These are phyloP conservation scores for Sarocladium oryzae DNA, from an alignment of 2,329 filamentous ascomycete genomes.

Conservation along the genomic window DNA sequence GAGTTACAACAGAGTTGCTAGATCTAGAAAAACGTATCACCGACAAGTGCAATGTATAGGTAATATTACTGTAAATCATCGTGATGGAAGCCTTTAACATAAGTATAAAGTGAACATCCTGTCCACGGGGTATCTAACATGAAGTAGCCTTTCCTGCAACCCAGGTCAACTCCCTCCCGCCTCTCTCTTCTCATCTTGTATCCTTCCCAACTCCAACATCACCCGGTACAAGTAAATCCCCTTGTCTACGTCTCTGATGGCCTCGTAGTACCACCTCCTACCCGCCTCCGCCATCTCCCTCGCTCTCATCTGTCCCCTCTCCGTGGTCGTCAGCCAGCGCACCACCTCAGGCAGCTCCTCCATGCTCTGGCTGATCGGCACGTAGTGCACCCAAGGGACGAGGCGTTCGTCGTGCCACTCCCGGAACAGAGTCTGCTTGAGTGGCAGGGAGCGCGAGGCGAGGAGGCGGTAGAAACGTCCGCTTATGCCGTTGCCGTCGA, in stretches of 20 bases:
- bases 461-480: constrained; percentile 47
- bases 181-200: constrained; percentile 1
- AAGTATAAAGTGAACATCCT: background rate
- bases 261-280: constrained; percentile 45
- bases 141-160: too few species aligned
- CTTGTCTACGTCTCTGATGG: constrained; percentile 49
- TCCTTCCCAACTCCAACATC: background rate
- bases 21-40: too few species aligned
- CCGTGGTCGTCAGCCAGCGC: constrained; percentile 35
- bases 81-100: too few species aligned
- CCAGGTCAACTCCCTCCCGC: background rate
- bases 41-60: too few species aligned
- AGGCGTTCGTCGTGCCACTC: constrained; percentile 55
- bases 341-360: constrained; percentile 47
- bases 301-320: constrained; percentile 40
- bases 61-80: too few species aligned
- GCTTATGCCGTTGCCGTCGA: constrained; percentile 51
- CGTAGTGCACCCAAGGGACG: constrained; percentile 49
- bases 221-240: constrained; percentile 6
- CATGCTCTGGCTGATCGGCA: constrained; percentile 43
- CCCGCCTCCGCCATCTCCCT: constrained; percentile 46
- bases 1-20: too few species aligned
- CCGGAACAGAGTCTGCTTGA: constrained; percentile 46
- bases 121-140: constrained; percentile 4
- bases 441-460: constrained; percentile 35